Conservation (phyloP, 805 yeast species). For the Hanseniaspora lindneri region DNA sequence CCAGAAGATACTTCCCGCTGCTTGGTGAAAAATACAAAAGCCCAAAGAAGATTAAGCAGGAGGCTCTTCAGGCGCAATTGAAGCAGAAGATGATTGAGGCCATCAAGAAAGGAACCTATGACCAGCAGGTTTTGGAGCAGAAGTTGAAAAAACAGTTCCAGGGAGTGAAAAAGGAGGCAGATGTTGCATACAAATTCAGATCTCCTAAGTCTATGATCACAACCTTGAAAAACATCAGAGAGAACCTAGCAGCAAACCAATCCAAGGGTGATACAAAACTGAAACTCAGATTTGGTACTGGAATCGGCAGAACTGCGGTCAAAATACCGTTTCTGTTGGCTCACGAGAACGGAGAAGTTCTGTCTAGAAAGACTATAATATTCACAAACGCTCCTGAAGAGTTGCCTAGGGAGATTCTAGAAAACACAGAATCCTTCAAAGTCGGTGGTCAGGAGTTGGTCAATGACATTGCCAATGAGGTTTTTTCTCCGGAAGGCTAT, state of each 20-base stretch:
- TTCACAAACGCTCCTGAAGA: conserved; percentile 46
- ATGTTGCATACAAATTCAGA: background rate
- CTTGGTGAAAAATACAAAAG: conserved; percentile 13
- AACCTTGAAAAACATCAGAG: background rate
- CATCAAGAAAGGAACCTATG: conserved; percentile 13
- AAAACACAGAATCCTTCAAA: conserved; percentile 43
- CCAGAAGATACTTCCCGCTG: conserved; percentile 6
- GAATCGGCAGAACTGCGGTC: background rate
- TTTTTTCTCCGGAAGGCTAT: conserved; percentile 47
- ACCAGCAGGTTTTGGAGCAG: conserved; percentile 1
- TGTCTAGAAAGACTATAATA: conserved; percentile 45
- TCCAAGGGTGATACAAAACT: background rate
- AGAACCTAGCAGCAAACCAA: background rate
- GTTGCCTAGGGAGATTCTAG: conserved; percentile 41
- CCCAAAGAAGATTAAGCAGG: conserved; percentile 9
- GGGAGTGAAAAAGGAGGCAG: background rate
- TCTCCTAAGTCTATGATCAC: conserved; percentile 9
- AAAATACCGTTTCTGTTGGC: conserved; percentile 1
- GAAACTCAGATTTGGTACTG: conserved; percentile 1
- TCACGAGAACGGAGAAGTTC: conserved; percentile 14
- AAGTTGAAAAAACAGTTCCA: background rate
- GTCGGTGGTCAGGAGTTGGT: conserved; percentile 68
- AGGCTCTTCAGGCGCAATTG: background rate
- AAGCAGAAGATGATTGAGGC: conserved; percentile 13
- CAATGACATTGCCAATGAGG: conserved; percentile 43